Evolutionary conservation across 2,329 filamentous ascomycete genomes (phyloP).

Genomic region (Diaporthe batatas): DNA sequence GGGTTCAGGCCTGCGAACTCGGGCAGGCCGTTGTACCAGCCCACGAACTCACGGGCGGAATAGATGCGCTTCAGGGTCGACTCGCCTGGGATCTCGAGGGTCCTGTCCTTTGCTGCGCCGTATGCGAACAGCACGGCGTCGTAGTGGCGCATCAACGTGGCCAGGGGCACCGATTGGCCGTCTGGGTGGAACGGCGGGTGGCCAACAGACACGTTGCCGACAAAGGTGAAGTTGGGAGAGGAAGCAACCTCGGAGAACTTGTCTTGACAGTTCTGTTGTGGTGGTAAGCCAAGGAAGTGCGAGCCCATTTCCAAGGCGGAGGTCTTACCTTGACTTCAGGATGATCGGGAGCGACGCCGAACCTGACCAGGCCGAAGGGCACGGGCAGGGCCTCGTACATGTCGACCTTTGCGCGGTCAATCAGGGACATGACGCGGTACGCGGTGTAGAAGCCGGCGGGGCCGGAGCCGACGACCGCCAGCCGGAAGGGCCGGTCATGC

Average conservation of each 20-base stretch:
- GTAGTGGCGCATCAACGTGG: constrained; percentile 82
- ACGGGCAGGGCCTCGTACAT: constrained; percentile 98
- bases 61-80: constrained; percentile 78
- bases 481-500: constrained; percentile 71
- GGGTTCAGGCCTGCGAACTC: constrained; percentile 81
- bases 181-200: constrained; percentile 55
- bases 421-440: constrained; percentile 83
- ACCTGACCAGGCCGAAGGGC: constrained; percentile 91
- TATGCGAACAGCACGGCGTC: constrained; percentile 94
- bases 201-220: constrained; percentile 90
- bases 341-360: constrained; percentile 97
- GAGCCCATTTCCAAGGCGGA: background rate
- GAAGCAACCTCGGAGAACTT: constrained; percentile 91
- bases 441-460: constrained; percentile 97
- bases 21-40: constrained; percentile 97
- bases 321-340: constrained; percentile 90
- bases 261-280: constrained; percentile 86
- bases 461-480: constrained; percentile 93
- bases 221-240: constrained; percentile 86
- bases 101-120: constrained; percentile 86
- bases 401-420: constrained; percentile 81
- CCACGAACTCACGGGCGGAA: constrained; percentile 93
- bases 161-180: constrained; percentile 72
- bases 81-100: constrained; percentile 85
- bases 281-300: constrained; percentile 4